phyloP scores from a whole-genome alignment of 257 asterid genomes.

The Apocynum venetum region DNA sequence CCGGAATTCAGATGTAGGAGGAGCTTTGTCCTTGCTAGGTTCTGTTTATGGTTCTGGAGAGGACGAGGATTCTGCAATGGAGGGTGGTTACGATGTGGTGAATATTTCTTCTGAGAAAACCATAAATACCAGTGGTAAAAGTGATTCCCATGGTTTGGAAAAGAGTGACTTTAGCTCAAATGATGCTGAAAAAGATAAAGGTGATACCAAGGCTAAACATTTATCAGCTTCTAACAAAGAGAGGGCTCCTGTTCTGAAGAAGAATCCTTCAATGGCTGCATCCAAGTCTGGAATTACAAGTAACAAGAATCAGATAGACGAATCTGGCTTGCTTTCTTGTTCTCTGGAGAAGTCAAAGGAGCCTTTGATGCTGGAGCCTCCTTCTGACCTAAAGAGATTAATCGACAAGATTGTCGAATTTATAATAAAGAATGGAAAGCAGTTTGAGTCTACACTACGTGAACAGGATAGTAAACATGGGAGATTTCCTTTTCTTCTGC shows the following conservation, averaged over 20 bases:
- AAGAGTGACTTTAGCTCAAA: slow-evolving; percentile 30
- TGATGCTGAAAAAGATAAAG: slow-evolving; percentile 35
- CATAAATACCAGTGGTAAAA: slow-evolving; percentile 14
- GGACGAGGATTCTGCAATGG: slow-evolving; percentile 57
- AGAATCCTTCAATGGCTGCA: slow-evolving; percentile 41
- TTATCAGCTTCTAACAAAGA: slow-evolving; percentile 40
- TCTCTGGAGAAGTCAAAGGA: slow-evolving; percentile 37
- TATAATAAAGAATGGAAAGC: slow-evolving; percentile 68
- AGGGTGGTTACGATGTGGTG: slow-evolving; percentile 29
- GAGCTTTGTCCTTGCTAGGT: slow-evolving; percentile 89
- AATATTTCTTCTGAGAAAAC: slow-evolving; percentile 25
- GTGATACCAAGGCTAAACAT: slow-evolving; percentile 18
- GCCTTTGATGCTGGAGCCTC: slow-evolving; percentile 62
- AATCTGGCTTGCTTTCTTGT: slow-evolving; percentile 28
- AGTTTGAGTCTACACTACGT: slow-evolving; percentile 71
- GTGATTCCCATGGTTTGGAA: slow-evolving; percentile 28
- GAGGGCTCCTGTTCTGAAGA: slow-evolving; percentile 48
- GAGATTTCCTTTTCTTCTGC: slow-evolving; percentile 80
- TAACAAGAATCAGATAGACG: slow-evolving; percentile 35
- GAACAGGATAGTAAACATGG: slow-evolving; percentile 73
- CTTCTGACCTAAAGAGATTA: slow-evolving; percentile 66
- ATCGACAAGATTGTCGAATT: slow-evolving; percentile 76
- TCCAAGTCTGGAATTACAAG: slow-evolving; percentile 39
- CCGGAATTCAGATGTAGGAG: slow-evolving; percentile 38
- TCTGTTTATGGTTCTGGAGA: slow-evolving; percentile 86